Evolutionary conservation across 2,329 filamentous ascomycete species (phyloP).

Genomic region (Basipetospora chlamydospora): DNA sequence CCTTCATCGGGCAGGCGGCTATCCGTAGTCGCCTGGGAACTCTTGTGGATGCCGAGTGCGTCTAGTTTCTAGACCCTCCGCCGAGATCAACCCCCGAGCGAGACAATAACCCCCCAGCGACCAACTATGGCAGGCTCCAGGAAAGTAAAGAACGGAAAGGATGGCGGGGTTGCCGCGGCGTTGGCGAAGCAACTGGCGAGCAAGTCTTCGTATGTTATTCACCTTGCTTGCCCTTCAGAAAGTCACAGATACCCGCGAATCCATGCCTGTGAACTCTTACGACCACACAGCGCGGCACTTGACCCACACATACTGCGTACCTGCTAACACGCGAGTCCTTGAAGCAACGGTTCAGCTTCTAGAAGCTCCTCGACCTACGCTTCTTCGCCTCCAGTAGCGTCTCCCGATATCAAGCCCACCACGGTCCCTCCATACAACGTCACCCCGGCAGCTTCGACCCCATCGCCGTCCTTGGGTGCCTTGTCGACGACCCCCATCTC

Average conservation of each 20-base stretch:
- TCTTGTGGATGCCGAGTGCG: slow-evolving; percentile 4
- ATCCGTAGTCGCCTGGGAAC: slow-evolving; percentile 1
- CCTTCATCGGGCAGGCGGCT: slow-evolving; percentile 4
- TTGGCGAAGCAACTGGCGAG: slow-evolving; percentile 36
- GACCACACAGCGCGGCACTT: too few relatives aligned
- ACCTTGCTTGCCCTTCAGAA: neutral
- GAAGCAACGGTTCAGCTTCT: slow-evolving; percentile 17
- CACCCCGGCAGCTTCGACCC: slow-evolving; percentile 13
- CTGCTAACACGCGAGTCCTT: too few relatives aligned
- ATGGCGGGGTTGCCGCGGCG: slow-evolving; percentile 37
- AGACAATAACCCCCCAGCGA: neutral
- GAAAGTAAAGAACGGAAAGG: slow-evolving; percentile 42
- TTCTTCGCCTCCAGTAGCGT: slow-evolving; percentile 14
- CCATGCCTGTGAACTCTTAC: too few relatives aligned
- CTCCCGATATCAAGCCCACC: slow-evolving; percentile 30
- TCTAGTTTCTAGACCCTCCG: neutral
- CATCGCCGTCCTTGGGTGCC: slow-evolving; percentile 33
- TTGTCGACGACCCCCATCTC: slow-evolving; percentile 33
- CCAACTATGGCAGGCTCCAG: slow-evolving; percentile 22
- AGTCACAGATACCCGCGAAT: neutral
- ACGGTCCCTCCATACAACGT: slow-evolving; percentile 13
- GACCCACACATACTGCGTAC: too few relatives aligned
- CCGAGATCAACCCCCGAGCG: neutral
- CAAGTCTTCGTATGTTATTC: slow-evolving; percentile 30
- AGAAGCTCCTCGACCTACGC: slow-evolving; percentile 9